Percentiles rank a stretch among this genome's conserved stretches.
These are phyloP conservation scores for Paecilomyces niveus DNA, from an alignment of 2,329 filamentous ascomycete genomes.

Conservation along the genomic window DNA sequence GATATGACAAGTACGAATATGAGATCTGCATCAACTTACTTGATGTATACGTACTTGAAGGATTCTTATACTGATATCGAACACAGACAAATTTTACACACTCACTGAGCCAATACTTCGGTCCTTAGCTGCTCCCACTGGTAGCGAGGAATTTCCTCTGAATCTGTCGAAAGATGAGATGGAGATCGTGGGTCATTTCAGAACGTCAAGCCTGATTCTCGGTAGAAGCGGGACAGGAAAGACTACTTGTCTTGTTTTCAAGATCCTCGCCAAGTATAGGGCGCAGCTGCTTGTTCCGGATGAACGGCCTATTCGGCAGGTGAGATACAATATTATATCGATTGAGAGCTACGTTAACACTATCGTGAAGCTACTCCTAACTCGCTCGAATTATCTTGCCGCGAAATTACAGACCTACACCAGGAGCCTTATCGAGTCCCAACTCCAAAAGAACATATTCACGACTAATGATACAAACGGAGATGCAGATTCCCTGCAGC, in stretches of 20 bases:
- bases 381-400: slow-evolving; percentile 19
- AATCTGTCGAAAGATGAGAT: slow-evolving; percentile 22
- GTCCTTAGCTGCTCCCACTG: slow-evolving; percentile 9
- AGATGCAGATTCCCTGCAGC: neutral
- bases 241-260: slow-evolving; percentile 24
- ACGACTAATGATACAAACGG: neutral
- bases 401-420: slow-evolving; percentile 18
- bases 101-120: slow-evolving; percentile 19
- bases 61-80: neutral
- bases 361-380: slow-evolving; percentile 21
- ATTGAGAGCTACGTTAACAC: neutral
- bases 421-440: slow-evolving; percentile 17
- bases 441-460: neutral
- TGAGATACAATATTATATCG: slow-evolving; percentile 3
- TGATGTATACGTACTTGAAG: neutral
- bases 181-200: slow-evolving; percentile 17
- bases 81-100: slow-evolving; percentile 21
- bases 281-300: slow-evolving; percentile 5
- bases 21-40: neutral
- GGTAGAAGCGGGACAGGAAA: slow-evolving; percentile 27
- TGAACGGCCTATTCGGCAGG: slow-evolving; percentile 11
- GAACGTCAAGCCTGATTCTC: slow-evolving; percentile 18
- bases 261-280: slow-evolving; percentile 18
- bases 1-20: slow-evolving; percentile 11
- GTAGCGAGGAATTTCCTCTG: slow-evolving; percentile 22